Base-by-base conservation (phyloP, 2,329 filamentous ascomycete genomes). In the Alternaria arborescens region DNA sequence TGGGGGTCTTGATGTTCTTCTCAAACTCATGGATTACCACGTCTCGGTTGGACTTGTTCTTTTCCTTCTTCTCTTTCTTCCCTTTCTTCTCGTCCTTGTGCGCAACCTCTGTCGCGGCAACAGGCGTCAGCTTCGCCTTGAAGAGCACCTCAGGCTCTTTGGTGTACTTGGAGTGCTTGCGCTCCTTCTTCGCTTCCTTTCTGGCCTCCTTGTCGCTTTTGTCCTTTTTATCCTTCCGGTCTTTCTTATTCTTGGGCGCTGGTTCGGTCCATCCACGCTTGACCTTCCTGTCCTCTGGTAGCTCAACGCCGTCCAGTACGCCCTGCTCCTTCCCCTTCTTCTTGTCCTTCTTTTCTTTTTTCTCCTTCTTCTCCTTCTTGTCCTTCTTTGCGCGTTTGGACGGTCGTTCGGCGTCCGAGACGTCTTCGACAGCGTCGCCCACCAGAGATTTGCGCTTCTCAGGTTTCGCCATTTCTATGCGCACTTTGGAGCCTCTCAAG, bases 241-340 rank as follows among this genome's bases (percentile, higher is more conserved):
- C 76, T 56, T 79, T 79, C 5, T 77, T 75, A 20, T 42, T 42
- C 20, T 24, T 42, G 40, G 40, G 20, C 67, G 82, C 83, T 1
- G 89, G 84, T 62, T 93, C 91, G 1, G 91, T 94, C 94, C 94
- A 97, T 5, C 93, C 94, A 62, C 94, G 86, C 83, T 95, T 96
- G 62, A 97, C 89, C 72, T 91, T 91, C 68, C 94, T 88, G 47
- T 88, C 90, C 18, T 88, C 83, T 6, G 89, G 86, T 40, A 99
- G 81, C 71, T 91, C 88, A 48, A 93, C 84, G 5, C 93, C 95
- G 24, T 84, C 80, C n/a, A 89, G 61, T 2, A 89, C 81, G 36
- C 83, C 82, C 22, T 85, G 81, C 50, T 80, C 77, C 62, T 81
- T 79, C 68, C 69, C 84, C 75, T 63, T 87, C 67, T 70, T 85